Evolutionary conservation across 2,329 filamentous ascomycete genomes (phyloP), one percentile per base, ranked within the genome.

Genomic region (Pezicula carpinea): DNA sequence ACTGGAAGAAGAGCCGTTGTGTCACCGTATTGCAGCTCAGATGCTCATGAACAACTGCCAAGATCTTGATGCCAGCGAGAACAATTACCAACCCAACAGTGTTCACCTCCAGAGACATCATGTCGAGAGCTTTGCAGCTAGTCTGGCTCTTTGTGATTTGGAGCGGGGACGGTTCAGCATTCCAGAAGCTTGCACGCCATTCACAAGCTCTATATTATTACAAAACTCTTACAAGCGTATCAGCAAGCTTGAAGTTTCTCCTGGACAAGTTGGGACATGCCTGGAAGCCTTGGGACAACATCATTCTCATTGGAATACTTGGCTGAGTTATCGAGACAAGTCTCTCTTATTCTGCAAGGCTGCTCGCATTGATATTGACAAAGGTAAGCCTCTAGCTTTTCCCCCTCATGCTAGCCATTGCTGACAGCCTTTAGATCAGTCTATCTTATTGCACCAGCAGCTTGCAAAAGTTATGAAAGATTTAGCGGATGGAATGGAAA

Each of bases 111-210:
- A 74, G 73, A 46, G 62, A 64, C 46, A 65, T 68, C 50, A 78
- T 74, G 52, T 64, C 15, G 78, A 77, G 4, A 69, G 79, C 26
- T 85, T 82, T 52, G 80, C 81, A 2, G 76, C 77, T 7, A 75
- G 80, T 38, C 68, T 85, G 14, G 80, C 83, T 10, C 68, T 83
- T 7, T 87, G 83, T 54, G 82, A 85, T 57, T 69, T 84, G 6
- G 68, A 70, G 10, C 74, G 72, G 17, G 75, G 77, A 2, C 70
- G 72, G 10, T 69, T 74, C 14, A 47, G 62, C 2, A 65, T 79
- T 32, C 80, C 82, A 2, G 49, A 64, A 3, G 56, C 72, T 19
- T 86, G 82, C 53, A 56, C 65, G 15, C 63, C 72, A 2, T 71
- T 83, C 31, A 52, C 51, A 10, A 59, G 59, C 45, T 29, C 47